phyloP scores from a whole-genome alignment of 352 stramenopile genomes.

The Blastocystis sp. region DNA sequence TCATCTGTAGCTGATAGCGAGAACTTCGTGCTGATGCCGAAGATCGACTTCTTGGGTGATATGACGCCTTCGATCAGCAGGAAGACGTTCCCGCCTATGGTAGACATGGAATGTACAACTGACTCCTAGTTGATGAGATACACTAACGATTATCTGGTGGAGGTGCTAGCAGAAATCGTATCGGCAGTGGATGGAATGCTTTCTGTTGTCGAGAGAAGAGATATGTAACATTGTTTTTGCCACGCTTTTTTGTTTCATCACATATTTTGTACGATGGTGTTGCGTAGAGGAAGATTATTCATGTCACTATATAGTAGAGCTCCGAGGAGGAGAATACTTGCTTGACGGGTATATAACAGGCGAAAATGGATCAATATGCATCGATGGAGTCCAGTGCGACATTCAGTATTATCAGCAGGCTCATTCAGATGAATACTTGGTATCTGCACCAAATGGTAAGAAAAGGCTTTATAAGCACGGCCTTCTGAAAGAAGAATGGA shows the following conservation, averaged over 20 bases:
- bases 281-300: neutral
- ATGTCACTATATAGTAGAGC: neutral
- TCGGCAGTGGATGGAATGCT: neutral
- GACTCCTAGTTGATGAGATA: constrained; percentile 47
- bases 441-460: neutral
- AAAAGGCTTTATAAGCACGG: neutral
- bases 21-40: constrained; percentile 38
- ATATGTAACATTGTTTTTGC: constrained; percentile 1
- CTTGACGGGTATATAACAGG: neutral
- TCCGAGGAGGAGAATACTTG: neutral
- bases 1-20: constrained; percentile 50
- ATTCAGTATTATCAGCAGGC: neutral
- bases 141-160: constrained; percentile 44
- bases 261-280: neutral
- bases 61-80: constrained; percentile 54
- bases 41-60: constrained; percentile 47
- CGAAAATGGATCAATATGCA: neutral
- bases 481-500: neutral
- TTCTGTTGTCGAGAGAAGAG: neutral
- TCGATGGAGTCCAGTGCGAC: neutral
- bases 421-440: neutral
- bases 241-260: constrained; percentile 34
- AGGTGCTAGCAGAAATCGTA: neutral
- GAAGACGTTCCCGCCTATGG: constrained; percentile 54
- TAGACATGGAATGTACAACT: neutral